Percentiles rank a stretch among this genome's conserved stretches.
Conservation (phyloP, 108 stramenopile genomes). For the Fragilariopsis cylindrus region DNA sequence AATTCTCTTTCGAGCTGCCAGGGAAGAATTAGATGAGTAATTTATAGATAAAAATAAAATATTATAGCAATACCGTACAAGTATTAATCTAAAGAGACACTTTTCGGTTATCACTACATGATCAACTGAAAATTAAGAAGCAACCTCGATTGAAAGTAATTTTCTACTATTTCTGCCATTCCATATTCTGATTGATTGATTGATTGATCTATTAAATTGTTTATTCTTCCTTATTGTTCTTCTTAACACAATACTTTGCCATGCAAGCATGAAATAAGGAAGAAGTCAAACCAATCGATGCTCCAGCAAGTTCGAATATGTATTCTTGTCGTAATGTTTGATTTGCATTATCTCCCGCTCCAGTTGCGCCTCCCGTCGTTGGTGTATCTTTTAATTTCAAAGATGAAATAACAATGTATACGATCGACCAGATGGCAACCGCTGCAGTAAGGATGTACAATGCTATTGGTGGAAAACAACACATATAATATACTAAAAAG, state of each 20-base stretch:
- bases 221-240: conserved; percentile 15
- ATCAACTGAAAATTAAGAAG: too few relatives aligned
- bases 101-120: too few relatives aligned
- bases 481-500: conserved; percentile 26
- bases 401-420: conserved; percentile 21
- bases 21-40: conserved; percentile 19
- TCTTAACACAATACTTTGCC: conserved; percentile 16
- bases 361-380: neutral
- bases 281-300: conserved; percentile 14
- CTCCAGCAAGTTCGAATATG: conserved; percentile 28
- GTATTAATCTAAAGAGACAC: too few relatives aligned
- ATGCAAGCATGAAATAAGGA: conserved; percentile 31
- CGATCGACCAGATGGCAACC: conserved; percentile 32
- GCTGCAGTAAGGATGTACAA: conserved; percentile 21
- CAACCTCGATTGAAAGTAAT: too few relatives aligned
- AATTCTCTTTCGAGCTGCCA: conserved; percentile 22
- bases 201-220: neutral
- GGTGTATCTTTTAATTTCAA: conserved; percentile 15
- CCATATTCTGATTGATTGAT: neutral
- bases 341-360: conserved; percentile 1
- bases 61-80: neutral
- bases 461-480: conserved; percentile 31
- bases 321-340: conserved; percentile 19
- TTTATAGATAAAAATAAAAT: neutral
- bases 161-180: too few relatives aligned